Conservation (phyloP, 768 basidiomycete genomes). For the Tubosaeta brunneosetosa region DNA sequence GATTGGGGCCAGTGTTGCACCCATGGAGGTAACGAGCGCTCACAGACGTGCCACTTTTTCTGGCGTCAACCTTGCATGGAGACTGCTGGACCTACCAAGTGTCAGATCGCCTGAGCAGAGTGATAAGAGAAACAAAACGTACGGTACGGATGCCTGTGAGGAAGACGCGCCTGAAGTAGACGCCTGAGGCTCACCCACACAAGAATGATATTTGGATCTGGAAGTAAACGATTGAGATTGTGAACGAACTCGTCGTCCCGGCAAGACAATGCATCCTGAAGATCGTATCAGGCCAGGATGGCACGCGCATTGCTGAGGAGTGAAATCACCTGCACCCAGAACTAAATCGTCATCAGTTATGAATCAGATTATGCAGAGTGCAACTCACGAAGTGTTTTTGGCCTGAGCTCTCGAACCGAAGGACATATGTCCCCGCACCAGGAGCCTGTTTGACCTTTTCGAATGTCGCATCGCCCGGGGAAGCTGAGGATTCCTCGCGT, state of each 20-base stretch:
- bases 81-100: constrained; percentile 11
- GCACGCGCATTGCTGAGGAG: background rate
- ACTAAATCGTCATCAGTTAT: no score
- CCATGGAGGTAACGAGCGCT: constrained; percentile 46
- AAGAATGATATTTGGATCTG: constrained; percentile 58
- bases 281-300: no score
- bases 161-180: constrained; percentile 34
- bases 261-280: constrained; percentile 59
- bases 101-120: background rate
- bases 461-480: constrained; percentile 83
- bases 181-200: constrained; percentile 48
- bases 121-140: background rate
- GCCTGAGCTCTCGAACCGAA: constrained; percentile 88
- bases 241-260: constrained; percentile 62
- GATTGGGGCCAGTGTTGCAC: constrained; percentile 27
- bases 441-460: constrained; percentile 63
- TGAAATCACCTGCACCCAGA: constrained; percentile 76
- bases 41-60: constrained; percentile 65
- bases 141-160: constrained; percentile 31
- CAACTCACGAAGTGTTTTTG: constrained; percentile 80
- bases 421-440: constrained; percentile 73
- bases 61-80: constrained; percentile 35
- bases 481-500: constrained; percentile 87
- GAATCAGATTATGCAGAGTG: background rate
- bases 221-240: constrained; percentile 42